Evolutionary conservation across 306 rosid species (phyloP).

Genomic region (Casuarina glauca): DNA sequence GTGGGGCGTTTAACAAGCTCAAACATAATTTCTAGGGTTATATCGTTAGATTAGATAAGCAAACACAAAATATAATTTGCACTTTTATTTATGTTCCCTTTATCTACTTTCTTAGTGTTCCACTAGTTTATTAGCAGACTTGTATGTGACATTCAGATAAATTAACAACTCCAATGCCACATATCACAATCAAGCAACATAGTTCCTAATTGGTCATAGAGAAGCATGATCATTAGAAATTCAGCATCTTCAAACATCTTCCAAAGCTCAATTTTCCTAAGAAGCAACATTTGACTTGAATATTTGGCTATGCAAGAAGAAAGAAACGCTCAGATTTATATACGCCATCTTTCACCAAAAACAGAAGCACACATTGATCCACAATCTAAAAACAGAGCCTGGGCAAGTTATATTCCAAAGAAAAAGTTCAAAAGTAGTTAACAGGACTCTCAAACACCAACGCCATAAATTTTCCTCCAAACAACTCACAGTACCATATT

Average conservation of each 20-base stretch:
- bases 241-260: constrained; percentile 7
- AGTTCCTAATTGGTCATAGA: constrained; percentile 8
- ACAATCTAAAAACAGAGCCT: background rate
- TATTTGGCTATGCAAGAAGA: background rate
- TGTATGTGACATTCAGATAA: background rate
- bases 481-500: background rate
- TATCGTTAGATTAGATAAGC: background rate
- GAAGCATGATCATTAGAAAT: constrained; percentile 1
- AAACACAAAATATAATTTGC: background rate
- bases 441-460: background rate
- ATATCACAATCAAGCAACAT: background rate
- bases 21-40: background rate
- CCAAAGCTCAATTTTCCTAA: background rate
- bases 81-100: background rate
- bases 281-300: background rate
- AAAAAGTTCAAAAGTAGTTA: background rate
- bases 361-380: background rate
- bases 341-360: background rate
- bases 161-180: background rate
- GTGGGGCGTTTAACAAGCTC: background rate
- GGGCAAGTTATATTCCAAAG: background rate
- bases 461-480: background rate
- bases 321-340: constrained; percentile 6
- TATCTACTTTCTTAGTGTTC: background rate
- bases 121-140: background rate